Percentiles rank a stretch among this genome's conserved stretches.
phyloP scores from a whole-genome alignment of 2,329 filamentous ascomycete genomes.

The Hymenoscyphus fructigenus region DNA sequence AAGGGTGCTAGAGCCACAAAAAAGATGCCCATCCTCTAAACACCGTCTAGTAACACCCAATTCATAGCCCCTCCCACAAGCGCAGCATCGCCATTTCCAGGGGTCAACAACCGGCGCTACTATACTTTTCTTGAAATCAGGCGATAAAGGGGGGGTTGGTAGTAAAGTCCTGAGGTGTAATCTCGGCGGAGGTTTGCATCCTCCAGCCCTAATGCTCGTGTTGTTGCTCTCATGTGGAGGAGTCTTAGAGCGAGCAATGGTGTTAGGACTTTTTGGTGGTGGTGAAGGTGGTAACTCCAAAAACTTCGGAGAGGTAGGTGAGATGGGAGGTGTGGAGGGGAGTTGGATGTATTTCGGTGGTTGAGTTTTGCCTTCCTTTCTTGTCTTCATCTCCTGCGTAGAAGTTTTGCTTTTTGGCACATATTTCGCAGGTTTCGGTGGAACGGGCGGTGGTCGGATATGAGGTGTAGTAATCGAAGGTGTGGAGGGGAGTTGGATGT shows the following conservation, averaged over 20 bases:
- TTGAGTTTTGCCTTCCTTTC: background rate
- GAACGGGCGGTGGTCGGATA: background rate
- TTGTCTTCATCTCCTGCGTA: background rate
- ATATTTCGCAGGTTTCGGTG: background rate
- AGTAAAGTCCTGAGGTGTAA: conserved; percentile 26
- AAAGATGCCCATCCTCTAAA: conserved; percentile 33
- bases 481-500: background rate
- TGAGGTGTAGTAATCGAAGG: background rate
- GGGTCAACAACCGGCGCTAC: conserved; percentile 30
- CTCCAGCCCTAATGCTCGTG: no score
- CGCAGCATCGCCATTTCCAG: conserved; percentile 41
- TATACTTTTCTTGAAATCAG: conserved; percentile 25
- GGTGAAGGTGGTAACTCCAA: background rate
- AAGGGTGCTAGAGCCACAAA: conserved; percentile 23
- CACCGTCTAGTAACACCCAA: conserved; percentile 40
- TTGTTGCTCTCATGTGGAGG: background rate
- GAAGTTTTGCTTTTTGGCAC: background rate
- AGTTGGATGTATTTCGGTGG: background rate
- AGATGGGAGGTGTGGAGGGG: background rate
- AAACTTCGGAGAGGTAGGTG: background rate
- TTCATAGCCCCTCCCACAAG: conserved; percentile 34
- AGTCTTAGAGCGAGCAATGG: no score
- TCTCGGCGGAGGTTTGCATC: conserved; percentile 18
- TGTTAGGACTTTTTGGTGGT: background rate
- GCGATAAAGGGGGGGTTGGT: conserved; percentile 29